Evolutionary conservation across 176 grass and related monocot species (phyloP).

Genomic region (Aegilops longissima): DNA sequence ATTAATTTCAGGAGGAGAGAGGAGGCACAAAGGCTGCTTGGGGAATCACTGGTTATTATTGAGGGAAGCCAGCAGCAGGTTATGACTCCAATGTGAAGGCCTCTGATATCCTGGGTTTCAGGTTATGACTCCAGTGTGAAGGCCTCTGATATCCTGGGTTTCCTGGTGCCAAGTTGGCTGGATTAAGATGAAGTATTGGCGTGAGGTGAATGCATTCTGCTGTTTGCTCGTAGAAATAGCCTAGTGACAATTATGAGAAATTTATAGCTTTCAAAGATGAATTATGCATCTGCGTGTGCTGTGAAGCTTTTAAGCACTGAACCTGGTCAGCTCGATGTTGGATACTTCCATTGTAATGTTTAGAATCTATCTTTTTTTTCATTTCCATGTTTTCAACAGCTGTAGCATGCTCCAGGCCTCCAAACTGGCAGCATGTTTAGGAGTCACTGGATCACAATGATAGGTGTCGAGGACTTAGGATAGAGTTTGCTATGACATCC

Average conservation of each 20-base stretch:
- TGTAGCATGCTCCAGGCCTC: neutral
- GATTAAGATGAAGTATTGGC: neutral
- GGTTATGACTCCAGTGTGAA: conserved; percentile 19
- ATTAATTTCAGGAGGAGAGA: conserved; percentile 75
- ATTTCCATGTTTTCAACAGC: neutral
- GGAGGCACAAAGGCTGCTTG: conserved; percentile 77
- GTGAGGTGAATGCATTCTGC: neutral
- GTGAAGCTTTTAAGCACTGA: neutral
- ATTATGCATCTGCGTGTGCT: neutral
- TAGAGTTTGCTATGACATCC: no score
- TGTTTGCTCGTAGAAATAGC: neutral
- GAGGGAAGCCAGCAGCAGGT: conserved; percentile 44
- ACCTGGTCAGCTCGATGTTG: neutral
- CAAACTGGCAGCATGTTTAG: neutral
- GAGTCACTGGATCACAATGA: neutral
- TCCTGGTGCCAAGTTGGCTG: neutral
- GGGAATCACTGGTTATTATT: conserved; percentile 66
- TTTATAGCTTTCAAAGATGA: neutral
- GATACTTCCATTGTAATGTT: neutral
- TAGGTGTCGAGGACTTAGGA: neutral
- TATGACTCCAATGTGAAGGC: conserved; percentile 14
- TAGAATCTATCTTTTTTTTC: neutral
- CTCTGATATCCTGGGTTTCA: neutral
- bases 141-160: neutral
- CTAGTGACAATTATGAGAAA: neutral